Evolutionary conservation across 768 basidiomycete genomes (phyloP).

Genomic region (Lentinus brumalis): DNA sequence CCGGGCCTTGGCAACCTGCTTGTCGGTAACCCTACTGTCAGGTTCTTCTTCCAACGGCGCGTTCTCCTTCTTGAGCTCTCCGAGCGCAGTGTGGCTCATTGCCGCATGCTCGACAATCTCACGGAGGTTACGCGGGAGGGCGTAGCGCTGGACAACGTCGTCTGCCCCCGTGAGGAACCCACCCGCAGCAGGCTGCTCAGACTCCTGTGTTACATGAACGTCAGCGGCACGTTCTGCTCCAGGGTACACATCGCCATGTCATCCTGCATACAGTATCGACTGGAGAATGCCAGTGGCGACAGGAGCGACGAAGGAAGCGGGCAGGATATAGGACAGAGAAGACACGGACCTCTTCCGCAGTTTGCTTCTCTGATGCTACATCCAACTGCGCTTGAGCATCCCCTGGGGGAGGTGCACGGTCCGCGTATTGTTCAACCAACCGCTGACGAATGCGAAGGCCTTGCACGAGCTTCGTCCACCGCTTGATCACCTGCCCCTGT

Average conservation of each 20-base stretch:
- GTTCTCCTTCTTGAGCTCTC: conserved; percentile 7
- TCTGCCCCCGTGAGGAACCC: conserved; percentile 71
- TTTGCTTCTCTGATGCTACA: background rate
- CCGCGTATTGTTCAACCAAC: conserved; percentile 75
- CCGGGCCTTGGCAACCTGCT: conserved; percentile 25
- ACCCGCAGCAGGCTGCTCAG: conserved; percentile 37
- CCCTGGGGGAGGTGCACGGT: conserved; percentile 7
- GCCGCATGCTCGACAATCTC: conserved; percentile 21
- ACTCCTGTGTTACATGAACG: background rate
- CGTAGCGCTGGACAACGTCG: conserved; percentile 72
- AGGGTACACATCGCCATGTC: background rate
- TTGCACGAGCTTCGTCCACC: conserved; percentile 86
- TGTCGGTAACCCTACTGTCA: background rate
- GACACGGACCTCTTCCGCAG: conserved; percentile 14
- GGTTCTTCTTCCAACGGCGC: background rate
- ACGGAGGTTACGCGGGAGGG: conserved; percentile 60
- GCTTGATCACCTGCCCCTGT: conserved; percentile 79
- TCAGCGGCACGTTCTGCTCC: background rate
- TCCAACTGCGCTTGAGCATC: too few relatives aligned
- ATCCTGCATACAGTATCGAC: background rate
- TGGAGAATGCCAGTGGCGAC: too few relatives aligned
- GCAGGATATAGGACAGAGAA: background rate
- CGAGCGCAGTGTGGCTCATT: conserved; percentile 11
- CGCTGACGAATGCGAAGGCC: conserved; percentile 86
- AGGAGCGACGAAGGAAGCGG: background rate